phyloP scores from a whole-genome alignment of 2,329 filamentous ascomycete genomes.

The Gremmenia infestans region DNA sequence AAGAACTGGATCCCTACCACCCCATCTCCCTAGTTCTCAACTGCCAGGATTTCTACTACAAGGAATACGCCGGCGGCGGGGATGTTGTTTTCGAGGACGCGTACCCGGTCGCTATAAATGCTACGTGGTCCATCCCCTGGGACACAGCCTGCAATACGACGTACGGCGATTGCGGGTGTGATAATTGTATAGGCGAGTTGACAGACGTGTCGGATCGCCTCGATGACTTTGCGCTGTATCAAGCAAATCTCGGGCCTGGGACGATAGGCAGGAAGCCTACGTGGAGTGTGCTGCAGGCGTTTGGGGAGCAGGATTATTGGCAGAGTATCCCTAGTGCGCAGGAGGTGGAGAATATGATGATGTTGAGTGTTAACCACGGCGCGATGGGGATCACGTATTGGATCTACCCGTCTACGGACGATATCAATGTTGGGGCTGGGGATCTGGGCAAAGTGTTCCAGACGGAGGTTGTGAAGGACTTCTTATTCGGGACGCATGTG shows the following conservation, averaged over 20 bases:
- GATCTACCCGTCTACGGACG: constrained; percentile 38
- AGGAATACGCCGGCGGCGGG: constrained; percentile 41
- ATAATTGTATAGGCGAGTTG: constrained; percentile 36
- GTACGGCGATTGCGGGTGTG: constrained; percentile 47
- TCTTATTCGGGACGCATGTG: constrained; percentile 32
- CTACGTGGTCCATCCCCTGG: constrained; percentile 39
- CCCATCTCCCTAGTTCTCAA: constrained; percentile 45
- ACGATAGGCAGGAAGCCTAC: constrained; percentile 34
- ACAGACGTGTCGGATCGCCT: constrained; percentile 35
- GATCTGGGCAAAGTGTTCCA: constrained; percentile 38
- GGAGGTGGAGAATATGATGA: constrained; percentile 43
- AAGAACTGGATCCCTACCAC: constrained; percentile 44
- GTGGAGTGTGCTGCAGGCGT: constrained; percentile 47
- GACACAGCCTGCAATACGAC: constrained; percentile 44
- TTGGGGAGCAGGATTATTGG: constrained; percentile 44
- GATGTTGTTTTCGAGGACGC: constrained; percentile 46
- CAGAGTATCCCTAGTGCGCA: constrained; percentile 37
- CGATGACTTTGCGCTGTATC: constrained; percentile 36
- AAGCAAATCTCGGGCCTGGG: constrained; percentile 29
- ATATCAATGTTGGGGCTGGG: constrained; percentile 28
- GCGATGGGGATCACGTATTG: constrained; percentile 44
- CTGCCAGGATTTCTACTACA: constrained; percentile 46
- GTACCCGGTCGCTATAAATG: constrained; percentile 44
- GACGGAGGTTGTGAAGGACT: constrained; percentile 28
- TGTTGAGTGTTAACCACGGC: constrained; percentile 43